These are phyloP conservation scores for Intubia oerlemansii DNA, from an alignment of 2,329 filamentous ascomycete species.

Conservation along the genomic window DNA sequence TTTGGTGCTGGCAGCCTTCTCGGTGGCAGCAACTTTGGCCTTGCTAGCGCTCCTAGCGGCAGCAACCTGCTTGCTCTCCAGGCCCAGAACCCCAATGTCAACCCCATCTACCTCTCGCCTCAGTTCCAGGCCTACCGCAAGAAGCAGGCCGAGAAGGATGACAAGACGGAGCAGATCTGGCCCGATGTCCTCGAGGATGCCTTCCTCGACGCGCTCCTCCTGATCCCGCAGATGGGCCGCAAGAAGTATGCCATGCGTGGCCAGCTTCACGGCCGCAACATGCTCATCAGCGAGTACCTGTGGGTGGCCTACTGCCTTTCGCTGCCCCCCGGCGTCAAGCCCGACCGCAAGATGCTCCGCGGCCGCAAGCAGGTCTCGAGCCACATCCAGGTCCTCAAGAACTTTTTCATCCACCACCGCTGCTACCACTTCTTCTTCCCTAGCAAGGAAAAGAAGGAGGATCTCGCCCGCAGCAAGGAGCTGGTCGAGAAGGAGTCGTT, in stretches of 20 bases:
- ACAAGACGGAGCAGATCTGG: constrained; percentile 40
- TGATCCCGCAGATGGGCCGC: constrained; percentile 44
- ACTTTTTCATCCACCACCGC: constrained; percentile 38
- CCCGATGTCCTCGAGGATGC: constrained; percentile 40
- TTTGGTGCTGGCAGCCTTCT: too few species aligned
- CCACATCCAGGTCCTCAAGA: constrained; percentile 50
- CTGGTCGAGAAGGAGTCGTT: constrained; percentile 28
- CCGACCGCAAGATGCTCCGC: constrained; percentile 22
- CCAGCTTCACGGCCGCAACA: constrained; percentile 44
- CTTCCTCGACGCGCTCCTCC: constrained; percentile 43
- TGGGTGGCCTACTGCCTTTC: constrained; percentile 28
- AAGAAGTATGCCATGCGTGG: constrained; percentile 44
- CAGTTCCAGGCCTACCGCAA: constrained; percentile 45
- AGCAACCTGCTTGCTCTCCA: too few species aligned
- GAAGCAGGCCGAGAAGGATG: constrained; percentile 41
- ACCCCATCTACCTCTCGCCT: constrained; percentile 39
- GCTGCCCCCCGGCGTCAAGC: constrained; percentile 22
- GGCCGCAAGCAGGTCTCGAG: constrained; percentile 45
- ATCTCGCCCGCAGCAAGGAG: constrained; percentile 12
- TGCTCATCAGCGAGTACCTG: constrained; percentile 48
- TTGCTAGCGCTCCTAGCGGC: too few species aligned
- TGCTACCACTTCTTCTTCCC: constrained; percentile 42
- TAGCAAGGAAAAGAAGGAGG: constrained; percentile 30
- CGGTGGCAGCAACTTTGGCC: too few species aligned
- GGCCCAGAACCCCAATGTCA: constrained; percentile 13